Conservation (phyloP, 805 yeast genomes). For the Teunomyces tritomae region DNA sequence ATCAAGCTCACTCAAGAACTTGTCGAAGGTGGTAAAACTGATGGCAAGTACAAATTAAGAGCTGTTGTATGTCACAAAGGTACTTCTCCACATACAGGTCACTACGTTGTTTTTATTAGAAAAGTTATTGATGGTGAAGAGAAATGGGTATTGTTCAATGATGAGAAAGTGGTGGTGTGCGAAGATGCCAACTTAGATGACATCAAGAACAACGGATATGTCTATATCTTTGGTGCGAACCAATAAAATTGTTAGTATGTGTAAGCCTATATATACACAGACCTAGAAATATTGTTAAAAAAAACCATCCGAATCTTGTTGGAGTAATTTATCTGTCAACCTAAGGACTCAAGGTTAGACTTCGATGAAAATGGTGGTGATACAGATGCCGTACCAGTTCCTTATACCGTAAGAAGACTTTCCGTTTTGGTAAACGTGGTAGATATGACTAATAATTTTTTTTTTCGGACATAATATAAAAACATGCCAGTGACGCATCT, state of each 20-base stretch:
- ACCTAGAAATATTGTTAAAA: no score
- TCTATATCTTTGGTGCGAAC: slow-evolving; percentile 39
- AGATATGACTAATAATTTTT: neutral
- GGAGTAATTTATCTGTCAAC: no score
- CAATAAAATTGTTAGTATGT: neutral
- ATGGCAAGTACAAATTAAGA: slow-evolving; percentile 46
- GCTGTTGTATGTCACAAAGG: slow-evolving; percentile 89
- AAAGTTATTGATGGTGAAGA: slow-evolving; percentile 34
- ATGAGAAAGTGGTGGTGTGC: slow-evolving; percentile 76
- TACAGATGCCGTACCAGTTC: neutral
- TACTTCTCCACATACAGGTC: slow-evolving; percentile 85
- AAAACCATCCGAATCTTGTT: no score
- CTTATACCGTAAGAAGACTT: neutral
- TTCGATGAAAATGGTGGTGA: neutral
- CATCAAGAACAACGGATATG: slow-evolving; percentile 45
- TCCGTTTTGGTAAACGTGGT: slow-evolving; percentile 2
- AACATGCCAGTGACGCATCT: neutral
- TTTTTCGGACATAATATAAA: neutral
- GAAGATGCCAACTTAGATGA: slow-evolving; percentile 43
- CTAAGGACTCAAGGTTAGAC: no score
- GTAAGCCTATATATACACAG: no score
- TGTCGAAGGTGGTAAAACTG: slow-evolving; percentile 6
- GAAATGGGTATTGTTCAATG: slow-evolving; percentile 81
- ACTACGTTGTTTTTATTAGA: slow-evolving; percentile 76
- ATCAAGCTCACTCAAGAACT: slow-evolving; percentile 14